A percentile compares a stretch with the other conserved stretches of the same genome.
phyloP scores from a whole-genome alignment of 1,284 basidiomycete genomes.

The Leccinum pachyderme region DNA sequence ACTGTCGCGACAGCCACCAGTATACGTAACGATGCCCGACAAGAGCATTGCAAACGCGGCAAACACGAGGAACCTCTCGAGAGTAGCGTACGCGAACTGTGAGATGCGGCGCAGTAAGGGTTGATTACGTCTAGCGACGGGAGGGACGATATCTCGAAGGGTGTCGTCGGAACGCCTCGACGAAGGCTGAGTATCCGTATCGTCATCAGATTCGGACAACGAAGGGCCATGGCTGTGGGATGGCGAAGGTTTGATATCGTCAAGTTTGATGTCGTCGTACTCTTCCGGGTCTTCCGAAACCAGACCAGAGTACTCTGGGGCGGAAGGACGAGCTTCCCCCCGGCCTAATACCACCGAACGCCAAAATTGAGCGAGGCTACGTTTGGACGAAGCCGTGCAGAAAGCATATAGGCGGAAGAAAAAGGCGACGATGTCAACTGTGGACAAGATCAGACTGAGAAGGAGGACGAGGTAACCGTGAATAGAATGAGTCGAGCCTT shows the following conservation, averaged over 20 bases:
- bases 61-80: slow-evolving; percentile 65
- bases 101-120: slow-evolving; percentile 43
- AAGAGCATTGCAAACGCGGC: slow-evolving; percentile 66
- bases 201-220: slow-evolving; percentile 47
- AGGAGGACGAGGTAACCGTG: slow-evolving; percentile 65
- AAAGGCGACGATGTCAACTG: slow-evolving; percentile 52
- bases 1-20: slow-evolving; percentile 75
- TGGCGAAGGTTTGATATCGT: slow-evolving; percentile 33
- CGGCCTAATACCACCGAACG: slow-evolving; percentile 51
- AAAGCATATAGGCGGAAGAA: slow-evolving; percentile 50
- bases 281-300: slow-evolving; percentile 56
- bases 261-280: slow-evolving; percentile 23
- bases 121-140: slow-evolving; percentile 17
- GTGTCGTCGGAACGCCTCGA: slow-evolving; percentile 64
- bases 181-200: slow-evolving; percentile 39
- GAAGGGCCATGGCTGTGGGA: slow-evolving; percentile 33
- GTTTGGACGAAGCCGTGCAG: slow-evolving; percentile 42
- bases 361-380: slow-evolving; percentile 54
- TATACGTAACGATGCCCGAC: slow-evolving; percentile 75
- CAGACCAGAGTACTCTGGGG: slow-evolving; percentile 54
- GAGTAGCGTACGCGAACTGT: slow-evolving; percentile 44
- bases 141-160: slow-evolving; percentile 45
- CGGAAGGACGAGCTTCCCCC: slow-evolving; percentile 24
- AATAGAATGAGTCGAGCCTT: slow-evolving; percentile 59
- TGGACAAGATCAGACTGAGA: slow-evolving; percentile 54